Base-by-base conservation (phyloP, 2,329 filamentous ascomycete species). In the Pseudocercospora musae region DNA sequence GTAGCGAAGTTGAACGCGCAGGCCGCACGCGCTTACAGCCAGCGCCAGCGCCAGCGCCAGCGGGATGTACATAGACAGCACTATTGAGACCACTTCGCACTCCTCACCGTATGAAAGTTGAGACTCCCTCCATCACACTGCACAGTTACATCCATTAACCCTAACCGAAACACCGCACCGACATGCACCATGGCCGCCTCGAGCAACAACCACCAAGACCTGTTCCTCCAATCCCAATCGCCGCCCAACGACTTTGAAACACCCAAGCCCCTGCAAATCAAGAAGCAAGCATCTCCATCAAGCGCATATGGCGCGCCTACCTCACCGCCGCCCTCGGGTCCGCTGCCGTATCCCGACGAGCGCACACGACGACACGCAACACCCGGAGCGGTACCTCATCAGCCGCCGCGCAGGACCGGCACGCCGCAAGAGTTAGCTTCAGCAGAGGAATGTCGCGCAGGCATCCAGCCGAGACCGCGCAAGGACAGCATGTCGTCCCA, bases 401-500 rank as follows among this genome's bases (percentile, higher is more conserved):
- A 63, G 58, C 56, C 63, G 18, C 60, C 68, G 18, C 69, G 67
- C 62, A 58, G 71, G 46, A 67, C 68, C 29, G 68, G 63, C 9
- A 72, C 71, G 33, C 71, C 71, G 58, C 66, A 67, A 60, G 66
- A 69, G 60, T 50, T 61, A 37, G 52, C 52, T 33, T 54, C 52
- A 21, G 70, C 68, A 54, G 71, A 72, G 56, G 72, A 71, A 57
- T 68, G 63, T 25, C 57, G 68, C 57, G 66, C 44, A 33, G 57
- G 50, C 9, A 67, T 64, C n/a, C 63, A 64, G 25, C 52, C 65
- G 9, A 37, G 63, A n/a, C 60, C 55, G 40, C 59, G 72, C 40
- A 69, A 71, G 57, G 62, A 64, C 62, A 74, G 72, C 62, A 74
- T 74, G 70, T 73, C 73, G 4, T 65, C 65, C 31, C 72, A 72